These are phyloP conservation scores for Tritrichomonas musculus DNA, from an alignment of 208 protist genomes.

Conservation along the genomic window DNA sequence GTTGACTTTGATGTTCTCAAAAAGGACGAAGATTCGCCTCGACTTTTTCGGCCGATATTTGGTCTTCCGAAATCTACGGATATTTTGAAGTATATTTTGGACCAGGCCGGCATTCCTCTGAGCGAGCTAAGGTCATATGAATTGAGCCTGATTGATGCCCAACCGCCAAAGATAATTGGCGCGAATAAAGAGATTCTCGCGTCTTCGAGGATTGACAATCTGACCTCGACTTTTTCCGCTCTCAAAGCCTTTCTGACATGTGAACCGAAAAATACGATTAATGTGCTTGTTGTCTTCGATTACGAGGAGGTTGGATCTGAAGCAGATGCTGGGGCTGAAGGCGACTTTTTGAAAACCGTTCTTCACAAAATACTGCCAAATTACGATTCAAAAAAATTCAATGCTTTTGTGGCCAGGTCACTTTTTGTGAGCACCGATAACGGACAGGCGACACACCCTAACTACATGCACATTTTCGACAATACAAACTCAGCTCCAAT, in stretches of 20 bases:
- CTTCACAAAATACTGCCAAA: no score
- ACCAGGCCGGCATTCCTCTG: neutral
- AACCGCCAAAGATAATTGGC: neutral
- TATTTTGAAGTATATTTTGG: neutral
- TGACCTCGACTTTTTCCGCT: neutral
- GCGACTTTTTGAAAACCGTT: no score
- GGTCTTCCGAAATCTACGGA: neutral
- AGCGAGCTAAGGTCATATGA: neutral
- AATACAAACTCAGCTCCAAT: no score
- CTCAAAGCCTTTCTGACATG: neutral
- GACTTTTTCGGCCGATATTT: neutral
- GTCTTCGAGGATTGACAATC: neutral
- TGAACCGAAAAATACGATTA: neutral
- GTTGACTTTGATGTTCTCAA: no score
- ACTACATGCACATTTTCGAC: no score
- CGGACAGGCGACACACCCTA: no score
- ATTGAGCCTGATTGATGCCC: neutral
- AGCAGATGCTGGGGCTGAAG: neutral
- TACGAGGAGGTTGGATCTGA: neutral
- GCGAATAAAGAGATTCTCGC: neutral
- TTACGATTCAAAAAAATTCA: no score
- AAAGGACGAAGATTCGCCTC: neutral
- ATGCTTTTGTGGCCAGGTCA: no score
- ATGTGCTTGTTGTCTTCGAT: neutral
- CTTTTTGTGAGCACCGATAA: no score